These are phyloP conservation scores for Cutaneotrichosporon sp. DNA, from an alignment of 1,284 basidiomycete species.

Conservation along the genomic window DNA sequence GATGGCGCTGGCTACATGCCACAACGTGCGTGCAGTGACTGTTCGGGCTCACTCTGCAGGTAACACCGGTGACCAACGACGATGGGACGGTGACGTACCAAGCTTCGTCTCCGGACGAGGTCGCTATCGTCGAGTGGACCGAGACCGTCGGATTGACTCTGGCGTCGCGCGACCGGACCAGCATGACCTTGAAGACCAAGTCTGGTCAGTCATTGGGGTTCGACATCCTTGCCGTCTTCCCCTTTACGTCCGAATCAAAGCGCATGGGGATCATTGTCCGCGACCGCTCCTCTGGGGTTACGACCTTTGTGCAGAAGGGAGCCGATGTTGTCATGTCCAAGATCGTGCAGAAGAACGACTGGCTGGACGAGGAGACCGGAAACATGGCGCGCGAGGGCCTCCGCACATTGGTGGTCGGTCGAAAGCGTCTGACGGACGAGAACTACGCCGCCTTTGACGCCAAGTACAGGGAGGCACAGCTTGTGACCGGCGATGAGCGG, in stretches of 20 bases:
- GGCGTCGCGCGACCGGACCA: conserved; percentile 80
- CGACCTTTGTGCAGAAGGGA: conserved; percentile 93
- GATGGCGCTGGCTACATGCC: conserved; percentile 88
- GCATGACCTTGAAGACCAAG: conserved; percentile 75
- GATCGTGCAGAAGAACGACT: conserved; percentile 96
- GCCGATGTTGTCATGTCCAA: conserved; percentile 96
- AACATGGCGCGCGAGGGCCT: conserved; percentile 99
- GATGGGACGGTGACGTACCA: conserved; percentile 94
- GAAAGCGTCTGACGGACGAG: conserved; percentile 71
- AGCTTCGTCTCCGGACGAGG: conserved; percentile 98
- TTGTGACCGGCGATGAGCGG: conserved; percentile 69
- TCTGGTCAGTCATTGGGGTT: conserved; percentile 66
- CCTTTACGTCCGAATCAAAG: conserved; percentile 97
- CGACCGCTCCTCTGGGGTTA: conserved; percentile 71
- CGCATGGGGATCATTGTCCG: conserved; percentile 97
- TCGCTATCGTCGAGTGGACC: conserved; percentile 98
- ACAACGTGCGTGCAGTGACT: conserved; percentile 68
- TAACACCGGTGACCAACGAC: conserved; percentile 92
- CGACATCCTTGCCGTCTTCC: conserved; percentile 92
- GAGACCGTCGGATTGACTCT: conserved; percentile 90
- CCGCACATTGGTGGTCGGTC: conserved; percentile 87
- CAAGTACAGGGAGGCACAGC: conserved; percentile 73
- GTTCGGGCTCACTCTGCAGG: conserved; percentile 57
- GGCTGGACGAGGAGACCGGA: conserved; percentile 97
- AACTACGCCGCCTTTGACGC: conserved; percentile 74